Evolutionary conservation across 108 stramenopile genomes (phyloP), one percentile per base, ranked within the genome.

Genomic region (Pseudonitzschia multiseries): DNA sequence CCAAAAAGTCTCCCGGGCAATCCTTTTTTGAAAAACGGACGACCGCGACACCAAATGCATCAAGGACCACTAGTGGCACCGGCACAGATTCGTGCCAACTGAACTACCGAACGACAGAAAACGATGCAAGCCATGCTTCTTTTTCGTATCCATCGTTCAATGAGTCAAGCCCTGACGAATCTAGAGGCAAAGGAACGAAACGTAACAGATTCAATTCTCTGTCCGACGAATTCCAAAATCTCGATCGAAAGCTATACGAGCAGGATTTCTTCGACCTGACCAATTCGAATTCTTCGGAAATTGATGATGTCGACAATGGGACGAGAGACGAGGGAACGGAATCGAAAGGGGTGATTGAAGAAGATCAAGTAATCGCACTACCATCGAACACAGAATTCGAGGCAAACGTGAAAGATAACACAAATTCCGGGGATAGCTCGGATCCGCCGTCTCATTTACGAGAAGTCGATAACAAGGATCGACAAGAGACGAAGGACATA

Each of bases 251-350:
- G 12, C 54, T 56, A 1, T 36, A 36, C 36, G 36, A 36, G 6
- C 54, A 56, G 10, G 54, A 56, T 26, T 62, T 62, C 31, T 62
- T 0, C 29, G 61, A 62, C n/a, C 20, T 62, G 61, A 62, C 61
- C n/a, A 31, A 33, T 31, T 62, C 61, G 6, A 40, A 33, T 62
- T 62, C 61, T 18, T 13, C n/a, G 14, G 61, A 62, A 13, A 31
- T 33, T 20, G 32, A 40, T 40, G 20, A 62, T 10, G n/a, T 20
- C 2, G 54, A 56, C 1, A 26, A 8, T 24, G 22, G 5, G 54
- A 26, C 26, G 21, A 56, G 9, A 56, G 10, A 3, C 22, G 54
- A 10, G 20, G 22, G 24, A 24, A 56, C 54, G 26, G 10, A 26
- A 26, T 24, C 24, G 26, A 24, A 4, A 26, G 54, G 0, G 10